phyloP scores from a whole-genome alignment of 768 basidiomycete species.

The Leccinum disarticulatum region DNA sequence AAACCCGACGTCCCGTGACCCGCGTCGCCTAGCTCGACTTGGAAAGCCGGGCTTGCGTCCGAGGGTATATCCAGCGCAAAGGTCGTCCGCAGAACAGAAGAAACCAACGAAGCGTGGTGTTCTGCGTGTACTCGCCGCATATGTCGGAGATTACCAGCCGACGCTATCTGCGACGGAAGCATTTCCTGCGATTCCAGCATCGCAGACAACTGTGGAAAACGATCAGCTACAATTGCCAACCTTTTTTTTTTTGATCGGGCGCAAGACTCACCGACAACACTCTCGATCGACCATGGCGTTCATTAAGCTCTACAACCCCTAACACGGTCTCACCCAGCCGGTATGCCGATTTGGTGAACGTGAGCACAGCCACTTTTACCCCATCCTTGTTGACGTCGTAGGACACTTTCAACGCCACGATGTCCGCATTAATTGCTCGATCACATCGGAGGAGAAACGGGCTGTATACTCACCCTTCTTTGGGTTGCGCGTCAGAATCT shows the following conservation, averaged over 20 bases:
- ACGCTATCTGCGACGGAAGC: conserved; percentile 60
- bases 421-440: neutral
- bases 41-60: conserved; percentile 87
- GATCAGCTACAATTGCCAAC: neutral
- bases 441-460: neutral
- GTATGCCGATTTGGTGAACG: conserved; percentile 89
- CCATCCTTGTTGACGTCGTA: conserved; percentile 97
- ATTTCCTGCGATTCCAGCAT: conserved; percentile 88
- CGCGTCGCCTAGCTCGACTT: conserved; percentile 51
- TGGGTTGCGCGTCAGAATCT: conserved; percentile 85
- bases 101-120: conserved; percentile 74
- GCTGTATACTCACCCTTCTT: conserved; percentile 66
- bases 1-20: conserved; percentile 17
- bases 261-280: conserved; percentile 71
- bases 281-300: conserved; percentile 60
- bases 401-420: conserved; percentile 54
- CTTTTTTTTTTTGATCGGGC: neutral
- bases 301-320: conserved; percentile 88
- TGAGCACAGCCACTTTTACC: conserved; percentile 83
- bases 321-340: conserved; percentile 89
- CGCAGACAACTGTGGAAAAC: conserved; percentile 71
- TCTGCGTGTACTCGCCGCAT: conserved; percentile 82
- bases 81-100: conserved; percentile 71
- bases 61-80: conserved; percentile 92
- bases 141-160: conserved; percentile 47